Conservation (phyloP, 2,329 filamentous ascomycete species). For the Metarhizium album region DNA sequence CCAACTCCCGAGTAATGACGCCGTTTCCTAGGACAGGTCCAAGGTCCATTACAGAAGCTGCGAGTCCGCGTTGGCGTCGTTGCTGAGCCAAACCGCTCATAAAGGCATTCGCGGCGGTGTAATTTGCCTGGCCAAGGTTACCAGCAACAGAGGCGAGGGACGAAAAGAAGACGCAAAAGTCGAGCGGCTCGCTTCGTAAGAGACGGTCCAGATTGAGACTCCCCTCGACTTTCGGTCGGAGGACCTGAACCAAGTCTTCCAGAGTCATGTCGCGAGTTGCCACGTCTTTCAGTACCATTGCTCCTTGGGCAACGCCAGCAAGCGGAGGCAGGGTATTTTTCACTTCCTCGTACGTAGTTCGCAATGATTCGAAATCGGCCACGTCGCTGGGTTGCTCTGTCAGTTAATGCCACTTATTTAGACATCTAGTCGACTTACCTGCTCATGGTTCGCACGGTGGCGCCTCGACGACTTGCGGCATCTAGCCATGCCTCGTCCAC, state of each 20-base stretch:
- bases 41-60: conserved; percentile 27
- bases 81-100: conserved; percentile 20
- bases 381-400: conserved; percentile 4
- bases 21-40: conserved; percentile 28
- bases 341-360: conserved; percentile 9
- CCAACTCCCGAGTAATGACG: background rate
- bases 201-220: background rate
- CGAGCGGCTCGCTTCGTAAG: conserved; percentile 8
- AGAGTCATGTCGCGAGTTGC: conserved; percentile 26
- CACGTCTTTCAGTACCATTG: conserved; percentile 31
- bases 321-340: conserved; percentile 21
- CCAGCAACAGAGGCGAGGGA: conserved; percentile 24
- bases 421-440: background rate
- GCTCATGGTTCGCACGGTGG: background rate
- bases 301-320: conserved; percentile 30
- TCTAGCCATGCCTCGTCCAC: background rate
- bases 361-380: conserved; percentile 4
- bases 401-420: no score
- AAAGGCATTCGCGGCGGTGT: conserved; percentile 30
- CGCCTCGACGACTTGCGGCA: no score
- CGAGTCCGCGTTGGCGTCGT: conserved; percentile 25
- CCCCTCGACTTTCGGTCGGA: background rate
- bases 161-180: conserved; percentile 25
- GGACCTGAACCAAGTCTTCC: conserved; percentile 4
- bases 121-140: conserved; percentile 26